A percentile compares a stretch with the other conserved stretches of the same genome.
These are phyloP conservation scores for Phytophthora parvispora DNA, from an alignment of 352 stramenopile genomes.

Conservation along the genomic window DNA sequence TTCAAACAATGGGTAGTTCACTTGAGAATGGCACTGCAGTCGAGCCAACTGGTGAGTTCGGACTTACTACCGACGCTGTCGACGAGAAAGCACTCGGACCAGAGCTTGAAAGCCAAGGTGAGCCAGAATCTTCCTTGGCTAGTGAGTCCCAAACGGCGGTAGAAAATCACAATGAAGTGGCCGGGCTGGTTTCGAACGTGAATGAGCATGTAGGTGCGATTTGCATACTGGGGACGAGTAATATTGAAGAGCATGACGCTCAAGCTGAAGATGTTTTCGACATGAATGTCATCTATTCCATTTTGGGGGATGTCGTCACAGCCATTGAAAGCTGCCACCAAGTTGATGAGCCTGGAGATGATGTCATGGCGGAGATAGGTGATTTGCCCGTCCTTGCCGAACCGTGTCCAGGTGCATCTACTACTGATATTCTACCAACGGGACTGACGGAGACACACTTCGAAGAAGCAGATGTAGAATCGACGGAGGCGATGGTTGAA, in stretches of 20 bases:
- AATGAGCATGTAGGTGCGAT: not conserved
- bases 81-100: not conserved
- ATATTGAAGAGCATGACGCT: not conserved
- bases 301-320: slow-evolving; percentile 8
- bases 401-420: not conserved
- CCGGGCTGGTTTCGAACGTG: not conserved
- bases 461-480: too few species aligned
- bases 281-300: not conserved
- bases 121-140: not conserved
- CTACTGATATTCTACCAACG: not conserved
- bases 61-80: not conserved
- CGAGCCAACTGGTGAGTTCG: not conserved
- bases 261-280: not conserved
- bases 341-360: not conserved
- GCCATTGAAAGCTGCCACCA: slow-evolving; percentile 11
- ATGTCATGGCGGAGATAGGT: not conserved
- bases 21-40: not conserved
- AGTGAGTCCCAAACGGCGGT: not conserved
- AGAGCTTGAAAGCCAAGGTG: not conserved
- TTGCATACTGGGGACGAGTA: not conserved
- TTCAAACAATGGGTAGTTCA: not conserved
- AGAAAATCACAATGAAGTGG: not conserved
- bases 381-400: not conserved
- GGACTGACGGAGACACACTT: not conserved
- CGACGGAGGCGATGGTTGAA: not conserved